These are phyloP conservation scores for Scytalidium sp. DNA, from an alignment of 2,329 filamentous ascomycete genomes.

Conservation along the genomic window DNA sequence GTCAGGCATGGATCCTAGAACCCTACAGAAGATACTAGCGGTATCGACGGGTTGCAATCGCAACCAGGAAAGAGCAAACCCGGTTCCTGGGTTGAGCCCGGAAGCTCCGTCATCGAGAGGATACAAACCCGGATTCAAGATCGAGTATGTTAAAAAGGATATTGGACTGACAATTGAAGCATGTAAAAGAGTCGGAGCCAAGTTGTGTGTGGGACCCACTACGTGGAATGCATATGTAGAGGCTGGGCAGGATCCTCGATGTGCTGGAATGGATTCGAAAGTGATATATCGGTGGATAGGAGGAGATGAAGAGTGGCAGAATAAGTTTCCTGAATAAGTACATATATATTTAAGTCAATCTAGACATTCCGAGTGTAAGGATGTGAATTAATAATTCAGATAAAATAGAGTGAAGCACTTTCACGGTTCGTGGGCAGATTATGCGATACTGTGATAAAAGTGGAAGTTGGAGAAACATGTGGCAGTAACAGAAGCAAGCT, in stretches of 20 bases:
- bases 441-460: too few relatives aligned
- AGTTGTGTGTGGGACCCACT: neutral
- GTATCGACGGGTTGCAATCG: constrained; percentile 36
- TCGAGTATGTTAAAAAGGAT: constrained; percentile 60
- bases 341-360: neutral
- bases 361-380: too few relatives aligned
- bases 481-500: too few relatives aligned
- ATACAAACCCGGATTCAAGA: constrained; percentile 50
- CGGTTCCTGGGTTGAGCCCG: constrained; percentile 29
- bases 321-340: neutral
- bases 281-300: neutral
- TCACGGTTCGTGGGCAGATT: too few relatives aligned
- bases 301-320: neutral
- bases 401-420: too few relatives aligned
- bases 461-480: too few relatives aligned
- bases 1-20: constrained; percentile 50
- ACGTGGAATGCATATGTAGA: neutral
- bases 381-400: neutral
- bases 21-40: constrained; percentile 47
- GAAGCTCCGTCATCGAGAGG: constrained; percentile 23
- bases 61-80: constrained; percentile 29
- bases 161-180: constrained; percentile 51
- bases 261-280: neutral
- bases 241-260: neutral
- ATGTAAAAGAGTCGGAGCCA: constrained; percentile 39